Evolutionary conservation across 2,329 filamentous ascomycete species (phyloP), one percentile per base, ranked within the genome.

Genomic region (Colletotrichum lini): DNA sequence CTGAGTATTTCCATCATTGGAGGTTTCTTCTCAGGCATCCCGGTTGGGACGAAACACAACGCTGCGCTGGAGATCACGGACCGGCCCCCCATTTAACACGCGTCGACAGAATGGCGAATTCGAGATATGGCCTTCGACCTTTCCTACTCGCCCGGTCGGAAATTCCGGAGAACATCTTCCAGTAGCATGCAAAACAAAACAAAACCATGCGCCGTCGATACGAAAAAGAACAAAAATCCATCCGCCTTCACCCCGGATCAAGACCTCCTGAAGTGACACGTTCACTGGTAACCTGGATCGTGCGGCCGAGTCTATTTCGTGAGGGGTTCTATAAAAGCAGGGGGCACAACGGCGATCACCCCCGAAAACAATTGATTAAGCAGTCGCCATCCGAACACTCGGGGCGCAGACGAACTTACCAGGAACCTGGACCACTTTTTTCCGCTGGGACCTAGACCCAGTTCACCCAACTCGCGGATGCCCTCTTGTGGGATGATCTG

Each of bases 361-460:
- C 35, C 52, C 13, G 44, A 44, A 59, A 50, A 59, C 26, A 64
- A 35, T 35, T 2, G 2, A 35, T 35, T 35, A 35, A 23, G 50
- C 38, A 42, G 26, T 30, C 57, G 44, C 45, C 57, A 66, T 68
- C 68, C 68, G 64, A 63, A 62, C 52, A 52, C 57, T 57, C 57
- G 30, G 52, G 18, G 2, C 57, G 68, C 50, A 71, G 65, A 68
- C 68, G 56, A 71, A 47, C 68, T 16, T 68, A 68, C 52, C 35
- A 57, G 68, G 57, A 67, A 71, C 57, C 63, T 64, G 40, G n/a
- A 42, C n/a, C 54, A 35, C 54, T 18, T 23, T 58, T 7, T 16
- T 5, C 30, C n/a, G 45, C n/a, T 54, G 44, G 59, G 16, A 4
- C 44, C 56, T n/a, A 26, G 56, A 21, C 49, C 42, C 53, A 18